phyloP scores from a whole-genome alignment of 176 grass and related monocot genomes.

The Chloris gayana region DNA sequence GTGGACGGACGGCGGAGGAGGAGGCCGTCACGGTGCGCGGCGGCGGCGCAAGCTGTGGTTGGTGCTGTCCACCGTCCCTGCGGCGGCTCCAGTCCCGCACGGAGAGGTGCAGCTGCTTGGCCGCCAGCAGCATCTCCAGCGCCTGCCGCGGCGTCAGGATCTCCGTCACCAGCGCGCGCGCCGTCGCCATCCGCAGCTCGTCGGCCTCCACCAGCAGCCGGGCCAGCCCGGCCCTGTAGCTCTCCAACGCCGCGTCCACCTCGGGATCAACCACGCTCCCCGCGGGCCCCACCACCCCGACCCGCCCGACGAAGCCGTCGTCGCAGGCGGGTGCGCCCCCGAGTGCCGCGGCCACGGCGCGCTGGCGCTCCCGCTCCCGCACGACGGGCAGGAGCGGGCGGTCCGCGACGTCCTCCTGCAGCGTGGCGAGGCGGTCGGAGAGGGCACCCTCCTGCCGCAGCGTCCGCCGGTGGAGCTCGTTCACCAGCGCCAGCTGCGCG shows the following conservation, averaged over 20 bases:
- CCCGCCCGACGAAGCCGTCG: background rate
- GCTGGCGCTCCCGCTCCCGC: background rate
- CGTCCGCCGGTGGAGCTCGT: conserved; percentile 61
- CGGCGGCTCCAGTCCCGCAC: conserved; percentile 56
- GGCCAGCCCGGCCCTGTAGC: conserved; percentile 39
- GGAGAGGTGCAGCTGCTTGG: conserved; percentile 70
- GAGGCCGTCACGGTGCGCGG: background rate
- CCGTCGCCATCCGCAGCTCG: conserved; percentile 50
- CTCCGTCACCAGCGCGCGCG: conserved; percentile 36
- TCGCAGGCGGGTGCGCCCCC: background rate
- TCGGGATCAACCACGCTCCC: conserved; percentile 26
- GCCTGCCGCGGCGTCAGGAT: conserved; percentile 69
- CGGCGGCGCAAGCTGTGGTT: background rate
- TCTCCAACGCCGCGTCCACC: conserved; percentile 52
- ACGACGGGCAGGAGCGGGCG: conserved; percentile 63
- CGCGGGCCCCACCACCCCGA: background rate
- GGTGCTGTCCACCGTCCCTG: background rate
- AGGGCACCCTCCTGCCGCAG: conserved; percentile 55
- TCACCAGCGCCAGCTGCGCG: conserved; percentile 49
- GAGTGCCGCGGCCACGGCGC: background rate
- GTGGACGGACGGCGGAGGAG: background rate
- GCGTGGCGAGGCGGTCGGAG: conserved; percentile 45
- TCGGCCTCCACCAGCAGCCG: conserved; percentile 64
- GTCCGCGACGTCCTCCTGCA: conserved; percentile 73
- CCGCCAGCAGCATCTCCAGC: conserved; percentile 58